A percentile compares a stretch with the other conserved stretches of the same genome.
Evolutionary conservation across 2,329 filamentous ascomycete genomes (phyloP).

Genomic region (Fusarium multiceps): DNA sequence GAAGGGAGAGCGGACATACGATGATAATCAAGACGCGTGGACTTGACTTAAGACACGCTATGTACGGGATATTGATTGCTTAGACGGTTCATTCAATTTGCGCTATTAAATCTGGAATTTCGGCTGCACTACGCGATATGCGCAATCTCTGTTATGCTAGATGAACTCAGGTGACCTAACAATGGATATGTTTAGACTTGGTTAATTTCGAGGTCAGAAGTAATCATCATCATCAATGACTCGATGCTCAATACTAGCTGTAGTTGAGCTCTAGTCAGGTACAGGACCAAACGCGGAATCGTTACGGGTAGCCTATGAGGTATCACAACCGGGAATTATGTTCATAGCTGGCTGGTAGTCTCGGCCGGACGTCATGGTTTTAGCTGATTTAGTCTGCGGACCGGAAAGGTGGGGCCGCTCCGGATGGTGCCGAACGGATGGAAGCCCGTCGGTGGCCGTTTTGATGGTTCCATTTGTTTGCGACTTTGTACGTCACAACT

Average conservation of each 20-base stretch:
- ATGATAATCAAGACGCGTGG: slow-evolving; percentile 31
- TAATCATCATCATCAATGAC: background rate
- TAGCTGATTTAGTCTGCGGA: slow-evolving; percentile 1
- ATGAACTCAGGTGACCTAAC: background rate
- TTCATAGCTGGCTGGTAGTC: background rate
- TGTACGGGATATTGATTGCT: slow-evolving; percentile 42
- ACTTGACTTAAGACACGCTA: slow-evolving; percentile 12
- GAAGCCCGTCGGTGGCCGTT: background rate
- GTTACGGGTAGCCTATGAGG: background rate
- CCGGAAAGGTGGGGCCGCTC: slow-evolving; percentile 34
- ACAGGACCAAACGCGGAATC: background rate
- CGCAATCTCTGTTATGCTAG: background rate
- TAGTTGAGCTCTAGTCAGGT: background rate
- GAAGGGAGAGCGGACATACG: slow-evolving; percentile 10
- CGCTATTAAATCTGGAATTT: slow-evolving; percentile 4
- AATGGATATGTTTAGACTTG: background rate
- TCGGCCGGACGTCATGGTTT: slow-evolving; percentile 3
- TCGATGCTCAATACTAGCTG: background rate
- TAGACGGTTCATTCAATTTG: slow-evolving; percentile 37
- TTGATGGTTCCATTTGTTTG: slow-evolving; percentile 1
- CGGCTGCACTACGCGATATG: background rate
- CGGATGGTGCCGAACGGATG: slow-evolving; percentile 17
- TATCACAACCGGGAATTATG: background rate
- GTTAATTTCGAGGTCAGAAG: background rate
- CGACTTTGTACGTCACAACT: slow-evolving; percentile 14